Conservation (phyloP, 441 rosid species). For the Erysimum cheiri region DNA sequence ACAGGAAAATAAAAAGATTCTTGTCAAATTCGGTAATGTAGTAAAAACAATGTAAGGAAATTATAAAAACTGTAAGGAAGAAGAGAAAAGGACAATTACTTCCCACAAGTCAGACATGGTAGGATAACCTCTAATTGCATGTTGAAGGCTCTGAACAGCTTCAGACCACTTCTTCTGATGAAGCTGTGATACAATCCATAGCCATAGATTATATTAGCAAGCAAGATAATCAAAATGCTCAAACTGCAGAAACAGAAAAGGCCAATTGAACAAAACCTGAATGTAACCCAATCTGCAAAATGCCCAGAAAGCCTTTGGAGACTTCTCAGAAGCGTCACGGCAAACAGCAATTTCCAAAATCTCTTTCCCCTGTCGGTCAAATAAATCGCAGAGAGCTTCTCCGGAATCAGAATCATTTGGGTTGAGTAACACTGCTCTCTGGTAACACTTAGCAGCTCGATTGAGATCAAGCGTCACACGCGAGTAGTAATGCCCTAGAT, state of each 20-base stretch:
- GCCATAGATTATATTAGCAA: not conserved
- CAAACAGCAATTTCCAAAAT: conserved; percentile 73
- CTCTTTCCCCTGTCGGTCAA: conserved; percentile 75
- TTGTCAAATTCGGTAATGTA: conserved; percentile 7
- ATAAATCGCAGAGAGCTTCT: conserved; percentile 81
- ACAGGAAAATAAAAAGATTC: conserved; percentile 13
- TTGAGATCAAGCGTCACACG: conserved; percentile 51
- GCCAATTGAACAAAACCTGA: conserved; percentile 48
- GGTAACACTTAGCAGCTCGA: conserved; percentile 92
- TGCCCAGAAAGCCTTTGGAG: conserved; percentile 98
- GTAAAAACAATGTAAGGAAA: conserved; percentile 11
- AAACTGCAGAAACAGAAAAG: not conserved
- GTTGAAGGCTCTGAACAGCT: conserved; percentile 90
- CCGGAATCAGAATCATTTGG: conserved; percentile 78
- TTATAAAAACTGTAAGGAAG: not conserved
- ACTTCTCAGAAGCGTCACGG: conserved; percentile 76
- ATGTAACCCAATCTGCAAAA: conserved; percentile 82
- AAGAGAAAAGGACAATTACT: conserved; percentile 52
- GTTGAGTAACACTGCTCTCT: conserved; percentile 69
- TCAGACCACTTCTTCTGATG: conserved; percentile 81
- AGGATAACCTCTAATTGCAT: conserved; percentile 93
- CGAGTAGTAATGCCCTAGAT: conserved; percentile 81
- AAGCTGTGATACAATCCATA: conserved; percentile 44
- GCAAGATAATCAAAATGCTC: not conserved
- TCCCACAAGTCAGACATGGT: conserved; percentile 86